Percentiles rank a stretch among this genome's conserved stretches.
Evolutionary conservation across 345 rosid species (phyloP).

Genomic region (Xanthoceras sorbifolium): DNA sequence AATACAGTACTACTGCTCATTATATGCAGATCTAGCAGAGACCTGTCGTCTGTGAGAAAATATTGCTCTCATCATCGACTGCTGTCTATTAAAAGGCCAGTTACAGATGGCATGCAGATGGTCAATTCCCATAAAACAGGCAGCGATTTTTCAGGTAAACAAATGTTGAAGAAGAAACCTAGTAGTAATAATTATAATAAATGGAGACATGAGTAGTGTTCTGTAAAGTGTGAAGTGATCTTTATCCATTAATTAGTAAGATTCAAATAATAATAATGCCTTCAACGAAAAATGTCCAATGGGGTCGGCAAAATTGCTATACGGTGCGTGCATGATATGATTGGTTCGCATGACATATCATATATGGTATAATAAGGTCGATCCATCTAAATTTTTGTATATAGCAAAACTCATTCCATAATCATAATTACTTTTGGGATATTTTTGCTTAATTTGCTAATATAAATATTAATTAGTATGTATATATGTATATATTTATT

Average conservation of each 20-base stretch:
- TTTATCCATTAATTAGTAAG: background rate
- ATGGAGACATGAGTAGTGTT: too few species aligned
- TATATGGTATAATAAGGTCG: too few species aligned
- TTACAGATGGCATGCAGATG: background rate
- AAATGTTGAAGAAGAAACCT: background rate
- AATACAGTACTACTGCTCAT: too few species aligned
- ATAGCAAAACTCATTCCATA: too few species aligned
- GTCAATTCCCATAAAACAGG: conserved; percentile 8
- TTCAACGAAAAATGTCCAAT: background rate
- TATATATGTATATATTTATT: too few species aligned
- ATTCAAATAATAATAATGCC: conserved; percentile 8
- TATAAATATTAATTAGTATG: too few species aligned
- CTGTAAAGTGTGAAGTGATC: background rate
- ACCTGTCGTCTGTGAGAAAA: too few species aligned
- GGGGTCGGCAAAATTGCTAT: background rate
- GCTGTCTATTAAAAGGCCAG: too few species aligned
- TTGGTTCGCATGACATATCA: conserved; percentile 9
- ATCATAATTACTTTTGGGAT: too few species aligned
- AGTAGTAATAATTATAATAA: background rate
- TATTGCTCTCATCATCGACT: too few species aligned
- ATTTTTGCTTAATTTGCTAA: too few species aligned
- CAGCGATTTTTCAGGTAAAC: background rate
- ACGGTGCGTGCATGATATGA: conserved; percentile 2
- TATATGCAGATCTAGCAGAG: too few species aligned
- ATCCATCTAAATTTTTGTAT: background rate